A percentile compares a stretch with the other conserved stretches of the same genome.
phyloP scores from a whole-genome alignment of 2,329 filamentous ascomycete genomes.

The Zymoseptoria tritici region DNA sequence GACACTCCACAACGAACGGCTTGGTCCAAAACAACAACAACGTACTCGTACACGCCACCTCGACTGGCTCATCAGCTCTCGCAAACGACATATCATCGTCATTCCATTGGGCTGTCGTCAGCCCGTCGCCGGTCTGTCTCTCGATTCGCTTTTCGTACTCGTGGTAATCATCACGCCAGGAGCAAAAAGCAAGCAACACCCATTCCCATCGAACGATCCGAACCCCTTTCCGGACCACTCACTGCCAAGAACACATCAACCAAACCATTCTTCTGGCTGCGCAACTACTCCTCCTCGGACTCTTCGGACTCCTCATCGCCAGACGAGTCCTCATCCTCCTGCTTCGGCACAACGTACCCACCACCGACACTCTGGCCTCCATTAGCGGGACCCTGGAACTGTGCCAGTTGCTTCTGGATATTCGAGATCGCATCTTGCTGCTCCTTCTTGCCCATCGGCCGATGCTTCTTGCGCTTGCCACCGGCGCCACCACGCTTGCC shows the following conservation, averaged over 20 bases:
- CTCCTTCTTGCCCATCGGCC: slow-evolving; percentile 67
- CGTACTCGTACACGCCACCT: background rate
- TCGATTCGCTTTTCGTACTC: background rate
- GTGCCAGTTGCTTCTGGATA: slow-evolving; percentile 51
- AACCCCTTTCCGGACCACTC: background rate
- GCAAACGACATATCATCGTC: background rate
- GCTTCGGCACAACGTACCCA: slow-evolving; percentile 11
- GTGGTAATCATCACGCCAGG: background rate
- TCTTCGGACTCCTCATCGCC: slow-evolving; percentile 30
- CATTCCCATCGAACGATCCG: background rate
- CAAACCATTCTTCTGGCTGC: too few species aligned
- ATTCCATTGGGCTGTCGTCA: background rate
- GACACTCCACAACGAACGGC: background rate
- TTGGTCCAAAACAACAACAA: background rate
- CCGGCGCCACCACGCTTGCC: slow-evolving; percentile 29
- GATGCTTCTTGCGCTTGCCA: slow-evolving; percentile 61
- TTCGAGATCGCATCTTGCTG: slow-evolving; percentile 61
- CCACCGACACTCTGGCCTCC: slow-evolving; percentile 18
- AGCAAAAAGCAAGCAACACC: background rate
- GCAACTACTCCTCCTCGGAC: slow-evolving; percentile 28
- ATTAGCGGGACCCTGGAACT: slow-evolving; percentile 20
- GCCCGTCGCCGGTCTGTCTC: background rate
- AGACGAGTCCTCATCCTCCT: slow-evolving; percentile 17
- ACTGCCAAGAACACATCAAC: too few species aligned
- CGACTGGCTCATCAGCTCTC: background rate